Evolutionary conservation across 2,329 filamentous ascomycete species (phyloP).

Genomic region (Penicillium rolfsii): DNA sequence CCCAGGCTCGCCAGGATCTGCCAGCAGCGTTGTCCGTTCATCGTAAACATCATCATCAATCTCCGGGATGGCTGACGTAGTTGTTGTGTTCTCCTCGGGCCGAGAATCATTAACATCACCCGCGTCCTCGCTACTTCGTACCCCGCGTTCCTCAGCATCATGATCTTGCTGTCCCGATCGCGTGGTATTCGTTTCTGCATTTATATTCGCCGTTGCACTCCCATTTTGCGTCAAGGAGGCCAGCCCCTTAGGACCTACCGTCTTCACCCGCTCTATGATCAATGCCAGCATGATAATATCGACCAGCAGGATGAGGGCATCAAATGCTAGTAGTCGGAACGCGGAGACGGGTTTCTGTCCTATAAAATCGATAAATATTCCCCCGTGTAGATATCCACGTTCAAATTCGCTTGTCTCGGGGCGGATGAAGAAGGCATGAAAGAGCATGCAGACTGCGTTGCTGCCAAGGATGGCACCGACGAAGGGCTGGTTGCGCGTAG

Average conservation of each 20-base stretch:
- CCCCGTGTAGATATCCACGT: conserved; percentile 63
- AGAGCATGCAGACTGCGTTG: conserved; percentile 60
- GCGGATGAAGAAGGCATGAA: conserved; percentile 59
- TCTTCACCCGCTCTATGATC: conserved; percentile 55
- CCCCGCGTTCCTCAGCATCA: conserved; percentile 63
- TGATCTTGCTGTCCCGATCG: conserved; percentile 52
- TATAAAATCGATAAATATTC: conserved; percentile 66
- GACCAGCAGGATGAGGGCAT: conserved; percentile 57
- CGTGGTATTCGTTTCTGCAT: conserved; percentile 23
- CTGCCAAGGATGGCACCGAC: conserved; percentile 57
- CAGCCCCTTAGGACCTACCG: conserved; percentile 37
- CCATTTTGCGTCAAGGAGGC: conserved; percentile 5
- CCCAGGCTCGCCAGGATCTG: conserved; percentile 37
- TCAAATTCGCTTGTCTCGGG: conserved; percentile 56
- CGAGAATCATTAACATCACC: conserved; percentile 49
- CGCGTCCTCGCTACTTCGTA: conserved; percentile 42
- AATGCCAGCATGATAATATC: conserved; percentile 62
- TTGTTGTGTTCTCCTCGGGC: conserved; percentile 22
- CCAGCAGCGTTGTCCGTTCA: conserved; percentile 39
- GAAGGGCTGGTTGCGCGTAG: conserved; percentile 56
- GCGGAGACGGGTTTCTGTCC: conserved; percentile 62
- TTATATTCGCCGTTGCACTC: conserved; percentile 8
- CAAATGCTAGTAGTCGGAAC: conserved; percentile 56
- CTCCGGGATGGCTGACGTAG: conserved; percentile 21
- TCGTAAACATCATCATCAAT: conserved; percentile 29